Evolutionary conservation across 2,329 filamentous ascomycete genomes (phyloP).

Genomic region (Botrytis squamosa): DNA sequence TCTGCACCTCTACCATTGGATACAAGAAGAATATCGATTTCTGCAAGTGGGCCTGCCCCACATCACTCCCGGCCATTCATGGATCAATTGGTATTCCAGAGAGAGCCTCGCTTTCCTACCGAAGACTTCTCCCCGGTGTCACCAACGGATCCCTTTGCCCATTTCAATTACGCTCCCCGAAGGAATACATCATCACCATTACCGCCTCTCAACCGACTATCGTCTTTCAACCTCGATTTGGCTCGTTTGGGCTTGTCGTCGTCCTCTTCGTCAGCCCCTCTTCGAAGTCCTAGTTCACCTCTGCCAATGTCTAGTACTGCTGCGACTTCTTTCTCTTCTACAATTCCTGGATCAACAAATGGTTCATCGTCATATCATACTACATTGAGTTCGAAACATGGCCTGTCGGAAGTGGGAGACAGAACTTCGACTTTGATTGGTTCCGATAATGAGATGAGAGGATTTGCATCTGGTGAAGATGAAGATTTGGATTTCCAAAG

Average conservation of each 20-base stretch:
- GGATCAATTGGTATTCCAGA: slow-evolving; percentile 33
- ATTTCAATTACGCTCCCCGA: slow-evolving; percentile 29
- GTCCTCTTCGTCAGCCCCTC: slow-evolving; percentile 39
- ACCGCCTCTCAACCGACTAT: slow-evolving; percentile 53
- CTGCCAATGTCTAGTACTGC: slow-evolving; percentile 35
- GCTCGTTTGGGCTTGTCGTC: slow-evolving; percentile 48
- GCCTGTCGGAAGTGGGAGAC: slow-evolving; percentile 38
- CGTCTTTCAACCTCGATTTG: slow-evolving; percentile 55
- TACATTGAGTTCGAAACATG: slow-evolving; percentile 27
- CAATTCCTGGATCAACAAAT: slow-evolving; percentile 45
- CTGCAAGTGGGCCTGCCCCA: slow-evolving; percentile 30
- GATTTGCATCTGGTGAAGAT: slow-evolving; percentile 67
- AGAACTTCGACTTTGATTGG: slow-evolving; percentile 62
- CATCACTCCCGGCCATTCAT: slow-evolving; percentile 28
- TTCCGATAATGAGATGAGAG: slow-evolving; percentile 66
- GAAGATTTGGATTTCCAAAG: slow-evolving; percentile 78
- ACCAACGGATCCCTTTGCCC: slow-evolving; percentile 31
- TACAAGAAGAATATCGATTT: slow-evolving; percentile 32
- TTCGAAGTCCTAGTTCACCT: slow-evolving; percentile 34
- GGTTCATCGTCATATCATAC: slow-evolving; percentile 29
- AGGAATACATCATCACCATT: slow-evolving; percentile 55
- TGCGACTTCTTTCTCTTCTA: slow-evolving; percentile 44
- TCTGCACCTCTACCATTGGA: slow-evolving; percentile 50
- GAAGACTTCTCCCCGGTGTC: slow-evolving; percentile 29
- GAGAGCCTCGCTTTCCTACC: slow-evolving; percentile 23